These are phyloP conservation scores for Saprolegnia parasitica DNA, from an alignment of 352 stramenopile genomes.

Conservation along the genomic window DNA sequence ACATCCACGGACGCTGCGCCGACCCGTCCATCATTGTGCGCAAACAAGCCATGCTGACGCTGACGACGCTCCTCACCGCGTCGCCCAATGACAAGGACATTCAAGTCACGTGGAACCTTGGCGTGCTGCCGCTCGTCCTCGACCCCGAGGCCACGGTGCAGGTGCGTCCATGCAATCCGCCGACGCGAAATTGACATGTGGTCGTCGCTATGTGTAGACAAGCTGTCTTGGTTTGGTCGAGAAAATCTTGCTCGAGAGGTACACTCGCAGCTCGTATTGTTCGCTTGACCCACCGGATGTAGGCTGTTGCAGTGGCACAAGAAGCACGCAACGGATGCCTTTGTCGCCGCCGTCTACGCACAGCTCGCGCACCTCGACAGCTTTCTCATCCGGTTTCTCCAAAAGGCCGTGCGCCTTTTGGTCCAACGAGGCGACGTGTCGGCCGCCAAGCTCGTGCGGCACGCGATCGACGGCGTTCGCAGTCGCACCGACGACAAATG, in stretches of 20 bases:
- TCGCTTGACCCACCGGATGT: not conserved
- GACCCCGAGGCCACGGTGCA: constrained; percentile 77
- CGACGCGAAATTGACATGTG: not conserved
- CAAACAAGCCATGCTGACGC: constrained; percentile 75
- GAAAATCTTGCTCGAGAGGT: constrained; percentile 6
- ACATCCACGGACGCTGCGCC: constrained; percentile 70
- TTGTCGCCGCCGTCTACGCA: constrained; percentile 1
- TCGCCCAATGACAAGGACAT: constrained; percentile 63
- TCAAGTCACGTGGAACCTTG: constrained; percentile 78
- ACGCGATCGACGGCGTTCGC: constrained; percentile 63
- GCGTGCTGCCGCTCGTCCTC: constrained; percentile 74
- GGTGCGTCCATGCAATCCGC: constrained; percentile 18
- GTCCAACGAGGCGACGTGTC: constrained; percentile 60
- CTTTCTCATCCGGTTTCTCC: constrained; percentile 66
- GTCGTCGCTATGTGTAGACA: constrained; percentile 4
- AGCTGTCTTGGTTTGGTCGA: constrained; percentile 19
- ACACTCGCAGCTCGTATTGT: not conserved
- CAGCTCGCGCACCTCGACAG: constrained; percentile 68
- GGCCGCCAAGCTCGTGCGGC: constrained; percentile 47
- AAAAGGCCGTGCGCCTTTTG: constrained; percentile 66
- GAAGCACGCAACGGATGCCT: not conserved
- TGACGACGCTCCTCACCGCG: constrained; percentile 68
- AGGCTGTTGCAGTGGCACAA: constrained; percentile 6
- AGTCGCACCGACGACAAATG: constrained; percentile 51
- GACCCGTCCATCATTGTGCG: constrained; percentile 73